phyloP scores from a whole-genome alignment of 345 rosid genomes.

The Eutrema heterophyllum region DNA sequence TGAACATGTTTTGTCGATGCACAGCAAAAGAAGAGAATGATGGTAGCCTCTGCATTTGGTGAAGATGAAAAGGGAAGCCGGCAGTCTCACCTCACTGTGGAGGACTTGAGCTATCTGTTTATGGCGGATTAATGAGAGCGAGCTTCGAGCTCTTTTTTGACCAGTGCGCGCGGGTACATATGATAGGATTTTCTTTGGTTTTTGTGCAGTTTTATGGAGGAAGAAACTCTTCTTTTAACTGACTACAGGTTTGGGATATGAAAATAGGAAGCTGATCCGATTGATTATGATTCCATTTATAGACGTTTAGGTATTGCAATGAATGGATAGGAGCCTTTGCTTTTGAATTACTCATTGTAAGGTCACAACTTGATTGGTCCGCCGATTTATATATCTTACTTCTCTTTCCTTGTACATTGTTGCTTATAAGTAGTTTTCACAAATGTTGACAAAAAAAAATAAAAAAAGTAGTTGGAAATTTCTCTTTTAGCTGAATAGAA shows the following conservation, averaged over 20 bases:
- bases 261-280: constrained; percentile 20
- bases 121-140: constrained; percentile 46
- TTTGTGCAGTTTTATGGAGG: constrained; percentile 25
- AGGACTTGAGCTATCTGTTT: constrained; percentile 81
- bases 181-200: constrained; percentile 17
- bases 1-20: constrained; percentile 19
- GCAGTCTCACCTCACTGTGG: constrained; percentile 79
- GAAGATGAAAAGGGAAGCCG: constrained; percentile 76
- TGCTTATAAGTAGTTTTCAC: not conserved
- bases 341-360: constrained; percentile 12
- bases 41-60: constrained; percentile 95
- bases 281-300: constrained; percentile 4
- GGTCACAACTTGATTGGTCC: not conserved
- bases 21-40: constrained; percentile 94
- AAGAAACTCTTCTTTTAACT: constrained; percentile 21
- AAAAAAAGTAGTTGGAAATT: too few relatives aligned
- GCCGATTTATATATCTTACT: not conserved
- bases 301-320: constrained; percentile 16
- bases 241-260: constrained; percentile 22
- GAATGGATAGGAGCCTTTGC: not conserved
- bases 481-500: too few relatives aligned
- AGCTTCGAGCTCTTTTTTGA: constrained; percentile 15
- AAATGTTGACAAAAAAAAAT: not conserved
- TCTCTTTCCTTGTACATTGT: not conserved
- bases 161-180: constrained; percentile 18